A percentile compares a stretch with the other conserved stretches of the same genome.
These are phyloP conservation scores for Cryptococcus sp. DNA, from an alignment of 1,284 basidiomycete genomes.

Conservation along the genomic window DNA sequence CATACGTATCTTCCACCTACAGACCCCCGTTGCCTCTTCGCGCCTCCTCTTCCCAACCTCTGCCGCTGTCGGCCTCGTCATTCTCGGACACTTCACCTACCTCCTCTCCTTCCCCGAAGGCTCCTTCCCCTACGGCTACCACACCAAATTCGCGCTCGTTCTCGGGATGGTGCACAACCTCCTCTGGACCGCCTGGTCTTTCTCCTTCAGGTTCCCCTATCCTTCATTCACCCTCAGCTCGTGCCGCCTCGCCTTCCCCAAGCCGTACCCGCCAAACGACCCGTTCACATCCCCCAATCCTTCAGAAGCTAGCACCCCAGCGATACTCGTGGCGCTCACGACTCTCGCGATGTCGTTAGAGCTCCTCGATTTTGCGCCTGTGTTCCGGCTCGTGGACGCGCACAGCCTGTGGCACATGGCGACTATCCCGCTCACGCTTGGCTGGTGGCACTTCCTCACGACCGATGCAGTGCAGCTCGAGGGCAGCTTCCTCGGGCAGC, in stretches of 20 bases:
- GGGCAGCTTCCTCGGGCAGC: slow-evolving; percentile 14
- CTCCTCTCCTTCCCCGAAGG: slow-evolving; percentile 58
- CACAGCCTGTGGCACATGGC: slow-evolving; percentile 92
- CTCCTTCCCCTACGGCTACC: slow-evolving; percentile 93
- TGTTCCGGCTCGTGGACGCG: slow-evolving; percentile 74
- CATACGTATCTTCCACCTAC: slow-evolving; percentile 71
- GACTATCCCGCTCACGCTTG: slow-evolving; percentile 72
- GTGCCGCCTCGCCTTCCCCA: slow-evolving; percentile 18
- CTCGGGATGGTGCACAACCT: slow-evolving; percentile 68
- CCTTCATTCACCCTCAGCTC: slow-evolving; percentile 16
- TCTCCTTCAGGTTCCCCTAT: slow-evolving; percentile 51
- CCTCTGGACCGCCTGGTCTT: slow-evolving; percentile 75
- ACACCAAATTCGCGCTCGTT: slow-evolving; percentile 79
- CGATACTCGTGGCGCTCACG: slow-evolving; percentile 65
- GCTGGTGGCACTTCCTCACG: slow-evolving; percentile 74
- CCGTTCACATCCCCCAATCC: slow-evolving; percentile 39
- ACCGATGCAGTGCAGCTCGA: slow-evolving; percentile 38
- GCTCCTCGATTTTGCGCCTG: slow-evolving; percentile 87
- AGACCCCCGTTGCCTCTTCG: slow-evolving; percentile 22
- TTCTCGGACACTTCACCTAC: slow-evolving; percentile 44
- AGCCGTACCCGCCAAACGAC: slow-evolving; percentile 35
- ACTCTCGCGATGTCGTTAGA: slow-evolving; percentile 78
- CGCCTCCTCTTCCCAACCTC: slow-evolving; percentile 23
- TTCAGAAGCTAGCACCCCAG: slow-evolving; percentile 55
- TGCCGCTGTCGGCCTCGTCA: slow-evolving; percentile 24